Evolutionary conservation across 2,329 filamentous ascomycete species (phyloP).

Genomic region (Chlorencoelia australis): DNA sequence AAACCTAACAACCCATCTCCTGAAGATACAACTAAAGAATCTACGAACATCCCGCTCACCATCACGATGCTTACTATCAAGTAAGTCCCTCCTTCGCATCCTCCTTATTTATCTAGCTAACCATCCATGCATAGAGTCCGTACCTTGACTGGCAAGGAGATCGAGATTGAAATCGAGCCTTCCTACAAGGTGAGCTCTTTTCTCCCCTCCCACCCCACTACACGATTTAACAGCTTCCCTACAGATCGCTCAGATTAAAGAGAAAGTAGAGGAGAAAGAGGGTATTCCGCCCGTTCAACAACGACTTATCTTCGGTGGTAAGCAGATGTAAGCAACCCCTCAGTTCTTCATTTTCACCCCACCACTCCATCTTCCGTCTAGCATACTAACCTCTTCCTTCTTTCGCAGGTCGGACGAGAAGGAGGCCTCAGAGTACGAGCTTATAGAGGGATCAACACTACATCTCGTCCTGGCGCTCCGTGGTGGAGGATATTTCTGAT

Average conservation of each 20-base stretch:
- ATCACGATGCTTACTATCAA: background rate
- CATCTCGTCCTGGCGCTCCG: conserved; percentile 92
- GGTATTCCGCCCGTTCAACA: conserved; percentile 96
- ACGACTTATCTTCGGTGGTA: conserved; percentile 89
- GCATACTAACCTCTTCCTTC: background rate
- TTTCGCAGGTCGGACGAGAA: conserved; percentile 81
- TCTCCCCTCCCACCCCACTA: background rate
- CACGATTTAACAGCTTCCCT: background rate
- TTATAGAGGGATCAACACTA: conserved; percentile 85
- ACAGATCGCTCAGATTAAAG: conserved; percentile 91
- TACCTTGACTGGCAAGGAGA: conserved; percentile 96
- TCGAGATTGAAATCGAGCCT: conserved; percentile 92
- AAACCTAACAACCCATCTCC: too few relatives aligned
- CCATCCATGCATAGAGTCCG: conserved; percentile 64
- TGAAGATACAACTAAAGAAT: too few relatives aligned
- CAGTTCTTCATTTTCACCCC: background rate
- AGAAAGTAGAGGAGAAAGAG: conserved; percentile 98
- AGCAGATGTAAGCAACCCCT: conserved; percentile 69
- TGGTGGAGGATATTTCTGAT: conserved; percentile 51
- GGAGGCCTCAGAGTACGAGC: conserved; percentile 78
- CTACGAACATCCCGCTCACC: too few relatives aligned
- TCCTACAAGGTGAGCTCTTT: conserved; percentile 66
- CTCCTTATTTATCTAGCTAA: conserved; percentile 1
- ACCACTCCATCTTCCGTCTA: background rate
- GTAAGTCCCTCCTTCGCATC: background rate